These are phyloP conservation scores for Sequoiadendron giganteum DNA, from an alignment of 75 land plant genomes.

Conservation along the genomic window DNA sequence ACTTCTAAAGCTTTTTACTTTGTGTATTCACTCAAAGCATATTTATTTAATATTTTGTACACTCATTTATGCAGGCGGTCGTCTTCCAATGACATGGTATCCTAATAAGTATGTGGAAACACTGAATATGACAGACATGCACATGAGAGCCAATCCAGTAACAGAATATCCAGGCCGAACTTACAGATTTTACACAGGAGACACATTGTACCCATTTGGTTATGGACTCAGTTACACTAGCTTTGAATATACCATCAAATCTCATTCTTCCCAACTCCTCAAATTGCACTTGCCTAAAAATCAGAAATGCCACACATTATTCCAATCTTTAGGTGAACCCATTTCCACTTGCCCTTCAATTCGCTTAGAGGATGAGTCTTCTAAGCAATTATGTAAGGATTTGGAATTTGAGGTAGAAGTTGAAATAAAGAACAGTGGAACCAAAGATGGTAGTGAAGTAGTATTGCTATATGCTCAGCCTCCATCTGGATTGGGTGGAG, in stretches of 20 bases:
- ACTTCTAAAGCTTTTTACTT: too few relatives aligned
- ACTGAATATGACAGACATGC: too few relatives aligned
- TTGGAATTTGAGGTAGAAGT: constrained; percentile 10
- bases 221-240: too few relatives aligned
- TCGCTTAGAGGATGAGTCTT: neutral
- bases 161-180: too few relatives aligned
- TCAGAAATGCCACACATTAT: constrained; percentile 12
- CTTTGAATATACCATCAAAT: too few relatives aligned
- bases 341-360: too few relatives aligned
- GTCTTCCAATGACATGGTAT: constrained; percentile 81
- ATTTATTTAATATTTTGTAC: too few relatives aligned
- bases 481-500: constrained; percentile 18
- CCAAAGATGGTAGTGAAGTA: constrained; percentile 23
- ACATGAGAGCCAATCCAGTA: too few relatives aligned
- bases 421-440: constrained; percentile 26
- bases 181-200: too few relatives aligned
- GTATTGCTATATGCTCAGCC: constrained; percentile 36
- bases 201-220: too few relatives aligned
- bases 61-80: constrained; percentile 21
- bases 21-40: too few relatives aligned
- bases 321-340: neutral
- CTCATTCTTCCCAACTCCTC: neutral
- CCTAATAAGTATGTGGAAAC: constrained; percentile 50
- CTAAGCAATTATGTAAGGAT: too few relatives aligned
- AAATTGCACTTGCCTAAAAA: neutral